phyloP scores from a whole-genome alignment of 2,329 filamentous ascomycete species.

The Arthrinium puccinioides region DNA sequence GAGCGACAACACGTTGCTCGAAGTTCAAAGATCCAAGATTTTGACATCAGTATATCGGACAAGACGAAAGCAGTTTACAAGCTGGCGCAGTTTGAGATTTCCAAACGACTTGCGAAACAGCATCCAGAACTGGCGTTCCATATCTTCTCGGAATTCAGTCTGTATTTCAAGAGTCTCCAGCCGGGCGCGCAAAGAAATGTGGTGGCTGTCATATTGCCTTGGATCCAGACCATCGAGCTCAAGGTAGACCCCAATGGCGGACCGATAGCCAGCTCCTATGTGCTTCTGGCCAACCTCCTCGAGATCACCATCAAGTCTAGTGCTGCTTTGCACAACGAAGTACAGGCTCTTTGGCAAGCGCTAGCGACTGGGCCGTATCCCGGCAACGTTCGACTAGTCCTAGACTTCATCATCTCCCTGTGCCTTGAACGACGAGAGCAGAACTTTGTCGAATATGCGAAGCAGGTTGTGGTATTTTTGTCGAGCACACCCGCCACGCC shows the following conservation, averaged over 20 bases:
- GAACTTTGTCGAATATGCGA: conserved; percentile 96
- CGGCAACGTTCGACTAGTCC: conserved; percentile 86
- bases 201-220: conserved; percentile 88
- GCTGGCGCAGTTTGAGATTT: conserved; percentile 93
- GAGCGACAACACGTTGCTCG: conserved; percentile 64
- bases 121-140: conserved; percentile 86
- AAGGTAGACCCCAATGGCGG: conserved; percentile 88
- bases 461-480: conserved; percentile 95
- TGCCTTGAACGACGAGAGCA: conserved; percentile 93
- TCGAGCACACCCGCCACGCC: conserved; percentile 69
- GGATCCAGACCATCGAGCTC: conserved; percentile 91
- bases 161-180: conserved; percentile 83
- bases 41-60: conserved; percentile 96
- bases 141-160: conserved; percentile 91
- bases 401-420: conserved; percentile 93
- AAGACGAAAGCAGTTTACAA: conserved; percentile 99
- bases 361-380: conserved; percentile 86
- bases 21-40: conserved; percentile 89
- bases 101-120: conserved; percentile 79
- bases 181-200: conserved; percentile 85
- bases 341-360: conserved; percentile 95
- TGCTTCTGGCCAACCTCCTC: conserved; percentile 87
- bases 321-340: conserved; percentile 85
- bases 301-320: conserved; percentile 95
- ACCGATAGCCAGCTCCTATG: conserved; percentile 86